Conservation (phyloP, 129 eudicot species). For the Erigeron canadensis region DNA sequence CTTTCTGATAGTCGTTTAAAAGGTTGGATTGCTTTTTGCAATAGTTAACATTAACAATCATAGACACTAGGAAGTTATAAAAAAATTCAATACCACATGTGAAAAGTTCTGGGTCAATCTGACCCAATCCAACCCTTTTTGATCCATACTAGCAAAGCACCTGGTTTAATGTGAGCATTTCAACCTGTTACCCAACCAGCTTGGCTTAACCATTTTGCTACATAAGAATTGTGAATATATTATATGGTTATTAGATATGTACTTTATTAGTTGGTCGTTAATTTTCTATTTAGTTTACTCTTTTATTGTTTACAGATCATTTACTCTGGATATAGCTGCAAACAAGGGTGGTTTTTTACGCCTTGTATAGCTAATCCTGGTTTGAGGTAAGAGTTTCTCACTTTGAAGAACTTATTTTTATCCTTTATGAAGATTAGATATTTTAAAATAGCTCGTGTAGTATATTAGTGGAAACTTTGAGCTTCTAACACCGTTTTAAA, state of each 20-base stretch:
- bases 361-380: conserved; percentile 89
- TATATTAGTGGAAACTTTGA: background rate
- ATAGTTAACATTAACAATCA: too few relatives aligned
- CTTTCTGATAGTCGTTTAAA: too few relatives aligned
- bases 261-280: background rate
- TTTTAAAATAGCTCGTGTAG: background rate
- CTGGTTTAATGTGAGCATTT: too few relatives aligned
- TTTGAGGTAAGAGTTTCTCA: conserved; percentile 57
- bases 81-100: too few relatives aligned
- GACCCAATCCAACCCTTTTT: background rate
- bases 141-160: background rate
- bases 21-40: too few relatives aligned
- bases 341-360: conserved; percentile 96
- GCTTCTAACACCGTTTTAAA: conserved; percentile 16
- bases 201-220: background rate
- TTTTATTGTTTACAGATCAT: conserved; percentile 50
- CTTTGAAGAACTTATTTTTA: background rate
- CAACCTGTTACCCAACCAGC: background rate
- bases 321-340: conserved; percentile 90
- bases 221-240: background rate
- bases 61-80: too few relatives aligned
- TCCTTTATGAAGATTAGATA: background rate
- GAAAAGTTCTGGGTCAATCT: too few relatives aligned
- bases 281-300: background rate
- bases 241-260: background rate